Evolutionary conservation across 2,329 filamentous ascomycete species (phyloP), one percentile per base, ranked within the genome.

Genomic region (Scytalidium lignicola): DNA sequence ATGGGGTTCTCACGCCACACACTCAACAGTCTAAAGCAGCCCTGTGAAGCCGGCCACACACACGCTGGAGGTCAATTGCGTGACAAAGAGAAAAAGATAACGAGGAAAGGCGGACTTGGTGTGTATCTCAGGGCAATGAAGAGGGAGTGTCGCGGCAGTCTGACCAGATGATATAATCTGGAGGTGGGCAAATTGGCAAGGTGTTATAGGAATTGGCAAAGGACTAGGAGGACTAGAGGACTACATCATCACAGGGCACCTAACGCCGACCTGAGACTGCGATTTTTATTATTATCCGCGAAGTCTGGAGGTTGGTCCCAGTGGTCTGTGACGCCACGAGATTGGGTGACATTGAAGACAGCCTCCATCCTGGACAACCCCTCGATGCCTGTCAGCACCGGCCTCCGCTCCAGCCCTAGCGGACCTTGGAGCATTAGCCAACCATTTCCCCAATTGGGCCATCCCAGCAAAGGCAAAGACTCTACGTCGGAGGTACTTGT

Each of bases 301-400:
- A 37, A 17, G 32, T 17, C 32, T 37, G 41, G 51, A 55, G 49
- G 53, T 58, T 57, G 50, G 49, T 54, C 54, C 57, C 32, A 37
- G 15, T 37, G 32, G 32, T 52, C 42, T 57, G 58, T 55, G 55
- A 62, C 59, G 58, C 59, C 60, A 60, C 56, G 51, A 60, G 55
- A 58, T 58, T 59, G 53, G 54, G 46, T 54, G 43, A 55, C 46
- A 54, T 54, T 49, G 46, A 53, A 32, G 55, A 45, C 51, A 50
- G 52, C 46, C 51, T 50, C 43, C 45, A 37, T 29, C 47, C 52
- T 56, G 54, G 53, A 43, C 47, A 48, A 48, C 53, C 52, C 52
- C 51, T 57, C 51, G 53, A 61, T 59, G 58, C 58, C 55, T 57
- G 58, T 61, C 58, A 60, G 54, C 57, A 55, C 52, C 46, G 56